Conservation (phyloP, 2,329 filamentous ascomycete genomes). For the Teratosphaeria viscida region DNA sequence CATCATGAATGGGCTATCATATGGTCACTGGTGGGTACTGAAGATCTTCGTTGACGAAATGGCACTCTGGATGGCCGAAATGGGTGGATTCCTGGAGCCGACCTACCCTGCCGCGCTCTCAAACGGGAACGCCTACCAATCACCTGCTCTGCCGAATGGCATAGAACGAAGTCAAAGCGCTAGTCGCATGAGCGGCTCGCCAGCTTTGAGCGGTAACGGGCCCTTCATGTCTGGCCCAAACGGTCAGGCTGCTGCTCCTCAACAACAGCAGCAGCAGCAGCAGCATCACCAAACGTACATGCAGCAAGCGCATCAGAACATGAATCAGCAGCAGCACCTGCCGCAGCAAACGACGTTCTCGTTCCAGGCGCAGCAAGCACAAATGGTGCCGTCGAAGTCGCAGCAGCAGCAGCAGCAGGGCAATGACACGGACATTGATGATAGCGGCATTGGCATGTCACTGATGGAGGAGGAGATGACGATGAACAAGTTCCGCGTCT, state of each 20-base stretch:
- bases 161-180: conserved; percentile 16
- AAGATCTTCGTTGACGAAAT: conserved; percentile 96
- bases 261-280: conserved; percentile 5
- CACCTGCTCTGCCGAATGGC: conserved; percentile 17
- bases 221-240: background rate
- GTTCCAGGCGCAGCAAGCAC: background rate
- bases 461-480: conserved; percentile 19
- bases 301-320: conserved; percentile 7
- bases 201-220: conserved; percentile 9
- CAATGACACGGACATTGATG: conserved; percentile 25
- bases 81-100: conserved; percentile 71
- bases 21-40: conserved; percentile 88
- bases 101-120: conserved; percentile 1
- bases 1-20: conserved; percentile 65
- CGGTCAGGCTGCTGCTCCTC: background rate
- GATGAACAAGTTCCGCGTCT: background rate
- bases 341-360: background rate
- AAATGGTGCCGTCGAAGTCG: conserved; percentile 1
- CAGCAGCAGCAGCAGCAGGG: background rate
- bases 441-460: conserved; percentile 29
- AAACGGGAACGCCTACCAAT: conserved; percentile 11
- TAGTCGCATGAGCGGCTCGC: conserved; percentile 25
- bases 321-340: conserved; percentile 5
- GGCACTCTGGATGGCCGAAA: conserved; percentile 78
- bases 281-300: conserved; percentile 5